Evolutionary conservation across 768 basidiomycete genomes (phyloP).

Genomic region (Agaricus subrufescens): DNA sequence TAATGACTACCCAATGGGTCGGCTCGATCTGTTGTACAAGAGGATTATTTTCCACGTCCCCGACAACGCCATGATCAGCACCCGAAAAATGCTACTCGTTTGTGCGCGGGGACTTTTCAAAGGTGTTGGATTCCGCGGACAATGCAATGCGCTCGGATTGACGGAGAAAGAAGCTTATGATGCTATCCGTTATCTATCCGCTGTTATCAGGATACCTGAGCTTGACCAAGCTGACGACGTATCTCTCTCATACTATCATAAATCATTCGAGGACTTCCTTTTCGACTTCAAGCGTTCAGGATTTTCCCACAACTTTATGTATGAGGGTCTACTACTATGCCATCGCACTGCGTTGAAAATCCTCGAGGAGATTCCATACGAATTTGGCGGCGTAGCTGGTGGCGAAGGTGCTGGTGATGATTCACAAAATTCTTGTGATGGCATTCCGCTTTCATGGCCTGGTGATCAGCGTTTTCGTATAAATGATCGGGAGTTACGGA

Average conservation of each 20-base stretch:
- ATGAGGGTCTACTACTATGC: not conserved
- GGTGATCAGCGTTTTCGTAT: too few relatives aligned
- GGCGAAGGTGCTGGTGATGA: not conserved
- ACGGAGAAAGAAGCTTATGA: too few relatives aligned
- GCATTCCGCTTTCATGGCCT: too few relatives aligned
- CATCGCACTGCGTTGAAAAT: not conserved
- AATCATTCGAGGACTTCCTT: not conserved
- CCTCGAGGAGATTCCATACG: not conserved
- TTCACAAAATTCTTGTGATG: not conserved
- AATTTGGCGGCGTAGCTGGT: not conserved
- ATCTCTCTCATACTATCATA: not conserved
- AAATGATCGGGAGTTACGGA: too few relatives aligned
- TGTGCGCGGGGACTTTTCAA: too few relatives aligned
- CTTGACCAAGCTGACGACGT: not conserved
- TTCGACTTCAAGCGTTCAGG: not conserved
- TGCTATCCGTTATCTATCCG: not conserved
- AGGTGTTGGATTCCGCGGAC: too few relatives aligned
- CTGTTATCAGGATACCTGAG: not conserved
- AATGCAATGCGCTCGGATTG: too few relatives aligned
- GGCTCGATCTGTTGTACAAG: too few relatives aligned
- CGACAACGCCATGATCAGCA: too few relatives aligned
- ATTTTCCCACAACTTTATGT: not conserved
- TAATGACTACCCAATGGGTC: too few relatives aligned
- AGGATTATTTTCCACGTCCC: too few relatives aligned
- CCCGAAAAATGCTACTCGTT: too few relatives aligned